These are phyloP conservation scores for Thermothelomyces thermophilus DNA, from an alignment of 2,329 filamentous ascomycete genomes.

Conservation along the genomic window DNA sequence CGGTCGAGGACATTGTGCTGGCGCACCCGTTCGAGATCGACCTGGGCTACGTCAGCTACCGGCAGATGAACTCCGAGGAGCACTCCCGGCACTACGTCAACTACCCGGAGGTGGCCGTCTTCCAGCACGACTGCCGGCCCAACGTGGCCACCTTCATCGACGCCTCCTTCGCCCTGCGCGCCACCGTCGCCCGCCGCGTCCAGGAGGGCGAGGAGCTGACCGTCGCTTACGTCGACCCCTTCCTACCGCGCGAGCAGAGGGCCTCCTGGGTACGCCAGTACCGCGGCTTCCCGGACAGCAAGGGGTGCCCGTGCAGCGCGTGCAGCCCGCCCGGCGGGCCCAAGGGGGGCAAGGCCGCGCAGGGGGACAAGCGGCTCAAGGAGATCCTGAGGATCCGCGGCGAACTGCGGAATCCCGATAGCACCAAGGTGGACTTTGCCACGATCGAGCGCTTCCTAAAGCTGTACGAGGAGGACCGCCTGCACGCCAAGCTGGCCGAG, in stretches of 20 bases:
- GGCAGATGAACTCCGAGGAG: constrained; percentile 5
- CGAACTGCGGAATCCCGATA: constrained; percentile 25
- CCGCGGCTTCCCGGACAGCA: constrained; percentile 22
- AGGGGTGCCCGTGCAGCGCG: constrained; percentile 32
- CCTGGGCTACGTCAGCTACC: constrained; percentile 15
- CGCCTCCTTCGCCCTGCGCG: constrained; percentile 28
- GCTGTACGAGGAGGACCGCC: constrained; percentile 30
- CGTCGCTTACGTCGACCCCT: constrained; percentile 34
- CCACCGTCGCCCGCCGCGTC: constrained; percentile 31
- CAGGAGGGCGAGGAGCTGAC: constrained; percentile 33
- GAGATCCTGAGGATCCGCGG: constrained; percentile 28
- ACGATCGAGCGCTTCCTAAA: constrained; percentile 30
- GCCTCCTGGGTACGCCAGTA: constrained; percentile 26
- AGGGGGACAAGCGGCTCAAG: constrained; percentile 27
- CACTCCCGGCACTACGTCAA: constrained; percentile 23
- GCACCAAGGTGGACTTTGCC: constrained; percentile 21
- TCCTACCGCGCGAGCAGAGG: constrained; percentile 27
- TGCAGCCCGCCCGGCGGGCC: constrained; percentile 24
- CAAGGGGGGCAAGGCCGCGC: constrained; percentile 7
- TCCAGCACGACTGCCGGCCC: constrained; percentile 38
- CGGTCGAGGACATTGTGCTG: constrained; percentile 22
- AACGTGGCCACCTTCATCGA: constrained; percentile 34
- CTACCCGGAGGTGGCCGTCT: constrained; percentile 32
- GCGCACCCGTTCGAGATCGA: constrained; percentile 25
- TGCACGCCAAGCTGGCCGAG: constrained; percentile 34